phyloP scores from a whole-genome alignment of 768 basidiomycete species.

The Leucogyrophana mollusca region DNA sequence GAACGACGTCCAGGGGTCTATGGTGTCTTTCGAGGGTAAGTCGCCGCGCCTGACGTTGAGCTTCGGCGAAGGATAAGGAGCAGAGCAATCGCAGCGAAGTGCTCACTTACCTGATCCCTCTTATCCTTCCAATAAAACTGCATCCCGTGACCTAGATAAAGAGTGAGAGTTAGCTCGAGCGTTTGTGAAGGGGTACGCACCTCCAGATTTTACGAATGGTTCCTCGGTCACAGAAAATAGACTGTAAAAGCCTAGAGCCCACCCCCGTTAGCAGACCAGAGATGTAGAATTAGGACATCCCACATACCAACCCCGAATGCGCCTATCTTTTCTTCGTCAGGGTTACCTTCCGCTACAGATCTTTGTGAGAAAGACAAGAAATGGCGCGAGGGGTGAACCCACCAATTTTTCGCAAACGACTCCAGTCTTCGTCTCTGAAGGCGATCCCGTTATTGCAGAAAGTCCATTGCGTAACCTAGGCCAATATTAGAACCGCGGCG shows the following conservation, averaged over 20 bases:
- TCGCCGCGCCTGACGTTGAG: slow-evolving; percentile 81
- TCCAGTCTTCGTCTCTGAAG: slow-evolving; percentile 89
- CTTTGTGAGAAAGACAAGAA: background rate
- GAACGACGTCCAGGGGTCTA: slow-evolving; percentile 78
- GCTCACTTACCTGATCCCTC: slow-evolving; percentile 68
- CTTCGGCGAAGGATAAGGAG: slow-evolving; percentile 32
- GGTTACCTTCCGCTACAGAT: slow-evolving; percentile 83
- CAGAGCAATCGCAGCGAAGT: background rate
- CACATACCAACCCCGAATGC: slow-evolving; percentile 83
- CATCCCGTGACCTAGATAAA: slow-evolving; percentile 76
- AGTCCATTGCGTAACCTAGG: slow-evolving; percentile 74
- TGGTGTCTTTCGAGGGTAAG: slow-evolving; percentile 40
- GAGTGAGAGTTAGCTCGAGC: slow-evolving; percentile 22
- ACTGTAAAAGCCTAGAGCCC: slow-evolving; percentile 63
- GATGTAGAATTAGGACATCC: background rate
- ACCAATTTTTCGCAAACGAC: slow-evolving; percentile 86
- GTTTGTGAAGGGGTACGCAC: slow-evolving; percentile 29
- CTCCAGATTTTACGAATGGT: slow-evolving; percentile 80
- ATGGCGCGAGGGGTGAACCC: slow-evolving; percentile 11
- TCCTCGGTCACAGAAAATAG: slow-evolving; percentile 83
- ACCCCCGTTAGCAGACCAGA: background rate
- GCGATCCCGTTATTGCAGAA: slow-evolving; percentile 86
- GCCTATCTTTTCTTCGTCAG: slow-evolving; percentile 92
- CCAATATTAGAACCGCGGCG: background rate
- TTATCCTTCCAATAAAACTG: slow-evolving; percentile 95